Evolutionary conservation across 768 basidiomycete genomes (phyloP), one percentile per base, ranked within the genome.

Genomic region (Tulasnella sp.): DNA sequence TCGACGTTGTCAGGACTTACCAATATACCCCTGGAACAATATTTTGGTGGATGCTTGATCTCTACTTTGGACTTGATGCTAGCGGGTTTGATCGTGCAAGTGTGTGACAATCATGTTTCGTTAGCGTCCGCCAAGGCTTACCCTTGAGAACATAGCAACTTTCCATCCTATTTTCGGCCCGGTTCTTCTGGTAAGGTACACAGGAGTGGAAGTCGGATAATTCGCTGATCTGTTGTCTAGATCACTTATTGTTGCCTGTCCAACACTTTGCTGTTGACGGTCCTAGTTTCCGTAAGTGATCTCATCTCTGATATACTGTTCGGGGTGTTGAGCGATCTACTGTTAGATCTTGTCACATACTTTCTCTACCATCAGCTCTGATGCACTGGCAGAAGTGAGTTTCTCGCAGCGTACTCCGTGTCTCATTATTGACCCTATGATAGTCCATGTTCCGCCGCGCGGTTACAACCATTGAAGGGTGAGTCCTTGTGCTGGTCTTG

Each of bases 371-470:
- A 89, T 98, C 59, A 92, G 81, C 56, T 83, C 87, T 58, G 90
- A 96, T 65, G 95, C 93, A 27, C 80, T 77, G 1, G 90, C 91
- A 1, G 90, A 95, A 72, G 88, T 87, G 57, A 44, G 63, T 56
- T 22, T 46, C 6, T 9, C 1, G 28, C 27, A 13, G 32, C 9
- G n/a, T 10, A 25, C 29, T 6, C n/a, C 41, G 28, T 22, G 42
- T 45, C 35, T 37, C 27, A 24, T 22, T 49, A 33, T 55, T 58
- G 25, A 57, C 48, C 31, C 32, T 31, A 13, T 22, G 39, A 12
- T 56, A 93, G 85, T 86, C 85, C 2, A 90, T 95, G 90, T 96
- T 93, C 64, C 73, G 93, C 42, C 82, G 81, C 62, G 91, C 92
- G 0, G 93, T 96, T 1, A 79, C 81, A 2, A 96, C 92, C 0